phyloP scores from a whole-genome alignment of 2,329 filamentous ascomycete genomes.

The Epichloe glyceriae region DNA sequence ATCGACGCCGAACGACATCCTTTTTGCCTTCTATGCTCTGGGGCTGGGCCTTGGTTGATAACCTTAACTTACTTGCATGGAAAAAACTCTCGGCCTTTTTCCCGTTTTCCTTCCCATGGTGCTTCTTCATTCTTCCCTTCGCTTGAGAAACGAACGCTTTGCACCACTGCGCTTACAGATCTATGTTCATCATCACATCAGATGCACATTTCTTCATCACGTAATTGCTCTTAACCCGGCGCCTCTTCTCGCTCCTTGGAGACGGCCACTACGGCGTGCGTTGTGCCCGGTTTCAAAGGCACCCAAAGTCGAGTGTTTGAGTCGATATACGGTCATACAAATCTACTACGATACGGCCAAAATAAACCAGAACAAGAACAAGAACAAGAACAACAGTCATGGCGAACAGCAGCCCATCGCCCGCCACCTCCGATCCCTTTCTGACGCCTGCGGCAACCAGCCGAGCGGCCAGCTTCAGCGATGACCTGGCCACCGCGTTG shows the following conservation, averaged over 20 bases:
- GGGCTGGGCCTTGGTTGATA: background rate
- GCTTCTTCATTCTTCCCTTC: background rate
- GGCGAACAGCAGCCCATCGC: background rate
- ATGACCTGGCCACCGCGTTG: conserved; percentile 40
- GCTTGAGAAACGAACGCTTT: background rate
- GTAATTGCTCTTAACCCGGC: background rate
- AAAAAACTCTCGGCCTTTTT: background rate
- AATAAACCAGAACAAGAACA: no score
- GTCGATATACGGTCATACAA: no score
- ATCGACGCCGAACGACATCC: background rate
- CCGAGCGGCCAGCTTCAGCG: conserved; percentile 8
- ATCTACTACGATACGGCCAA: no score
- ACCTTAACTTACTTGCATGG: background rate
- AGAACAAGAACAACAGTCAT: background rate
- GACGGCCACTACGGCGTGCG: no score
- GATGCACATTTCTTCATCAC: background rate
- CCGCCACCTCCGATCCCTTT: conserved; percentile 13
- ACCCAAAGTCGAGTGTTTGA: no score
- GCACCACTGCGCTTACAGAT: background rate
- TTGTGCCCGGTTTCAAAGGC: no score
- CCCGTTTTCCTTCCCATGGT: background rate
- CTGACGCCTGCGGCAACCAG: conserved; percentile 12
- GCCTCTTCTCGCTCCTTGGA: background rate
- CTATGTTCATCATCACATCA: background rate
- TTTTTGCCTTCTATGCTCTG: background rate